These are phyloP conservation scores for Paecilomyces fulvus DNA, from an alignment of 2,329 filamentous ascomycete species.

Conservation along the genomic window DNA sequence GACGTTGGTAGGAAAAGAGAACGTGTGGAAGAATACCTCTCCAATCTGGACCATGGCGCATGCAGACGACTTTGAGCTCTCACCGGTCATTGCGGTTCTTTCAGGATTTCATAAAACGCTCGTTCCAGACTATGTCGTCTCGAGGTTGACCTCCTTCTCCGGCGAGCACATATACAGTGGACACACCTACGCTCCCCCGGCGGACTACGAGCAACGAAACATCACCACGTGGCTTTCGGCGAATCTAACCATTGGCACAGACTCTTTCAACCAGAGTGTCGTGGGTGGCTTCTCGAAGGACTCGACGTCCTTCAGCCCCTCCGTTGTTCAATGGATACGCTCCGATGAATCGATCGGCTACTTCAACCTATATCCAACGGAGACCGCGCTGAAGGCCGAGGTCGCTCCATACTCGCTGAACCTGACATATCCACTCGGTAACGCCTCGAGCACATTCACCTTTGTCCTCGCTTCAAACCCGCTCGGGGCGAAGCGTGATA, in stretches of 20 bases:
- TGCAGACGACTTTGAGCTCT: conserved; percentile 50
- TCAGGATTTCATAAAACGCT: conserved; percentile 43
- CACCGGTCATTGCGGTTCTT: conserved; percentile 49
- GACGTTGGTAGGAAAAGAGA: conserved; percentile 34
- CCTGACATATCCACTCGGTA: conserved; percentile 48
- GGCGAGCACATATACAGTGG: conserved; percentile 47
- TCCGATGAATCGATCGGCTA: conserved; percentile 18
- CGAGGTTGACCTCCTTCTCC: conserved; percentile 38
- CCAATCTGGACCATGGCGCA: conserved; percentile 45
- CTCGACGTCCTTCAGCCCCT: conserved; percentile 49
- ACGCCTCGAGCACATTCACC: conserved; percentile 41
- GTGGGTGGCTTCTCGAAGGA: conserved; percentile 48
- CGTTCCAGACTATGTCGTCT: conserved; percentile 31
- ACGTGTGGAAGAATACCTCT: conserved; percentile 27
- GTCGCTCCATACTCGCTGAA: conserved; percentile 38
- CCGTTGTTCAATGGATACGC: conserved; percentile 51
- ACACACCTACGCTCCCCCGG: conserved; percentile 51
- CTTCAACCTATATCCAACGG: conserved; percentile 31
- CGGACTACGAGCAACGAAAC: conserved; percentile 49
- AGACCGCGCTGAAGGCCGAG: conserved; percentile 33
- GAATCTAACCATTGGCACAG: conserved; percentile 52
- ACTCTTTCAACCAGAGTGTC: conserved; percentile 49
- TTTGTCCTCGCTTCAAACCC: conserved; percentile 21
- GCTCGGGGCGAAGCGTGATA: conserved; percentile 5
- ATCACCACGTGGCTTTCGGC: conserved; percentile 51